Evolutionary conservation across 2,329 filamentous ascomycete genomes (phyloP), one percentile per base, ranked within the genome.

Genomic region (Cladophialophora immunda): DNA sequence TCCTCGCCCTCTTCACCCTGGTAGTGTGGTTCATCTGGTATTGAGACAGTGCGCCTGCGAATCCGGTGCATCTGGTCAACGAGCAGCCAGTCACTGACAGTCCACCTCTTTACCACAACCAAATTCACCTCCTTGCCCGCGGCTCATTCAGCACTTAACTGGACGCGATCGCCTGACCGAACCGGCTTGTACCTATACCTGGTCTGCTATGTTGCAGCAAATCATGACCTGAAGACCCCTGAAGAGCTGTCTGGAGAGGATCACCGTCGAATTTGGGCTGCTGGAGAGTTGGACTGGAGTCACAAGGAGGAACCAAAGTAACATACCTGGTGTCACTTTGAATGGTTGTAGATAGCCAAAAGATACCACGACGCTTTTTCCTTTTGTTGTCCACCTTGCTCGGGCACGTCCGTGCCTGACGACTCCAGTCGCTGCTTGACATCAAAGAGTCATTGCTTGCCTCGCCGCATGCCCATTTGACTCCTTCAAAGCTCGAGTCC

Each of bases 341-440:
- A 41, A 61, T 54, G 58, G 45, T 50, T 61, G 50, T 72, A 72
- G 68, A 72, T 72, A 72, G 70, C 63, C 68, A 72, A 70, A 72
- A 72, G 71, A 72, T 72, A 72, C 69, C 71, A 72, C 65, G 69
- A 71, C 69, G 65, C 62, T 65, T 64, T 70, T 62, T 64, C 67
- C 68, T 65, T 71, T 72, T 66, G 66, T 66, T 71, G 68, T 68
- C 64, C 66, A 50, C 56, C 64, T 36, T 36, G 57, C 57, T 57
- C 65, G 62, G 65, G 56, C 68, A 58, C 57, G 29, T 52, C 36
- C 30, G 53, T 66, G 56, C 65, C 68, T 65, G 65, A 58, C 52
- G 38, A 27, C 58, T 54, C 56, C 59, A 55, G 52, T 66, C 63
- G 34, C 45, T 58, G 53, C 54, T 55, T 65, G 65, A 62, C 57